phyloP scores from a whole-genome alignment of 345 rosid genomes.

The Dovyalis caffra region DNA sequence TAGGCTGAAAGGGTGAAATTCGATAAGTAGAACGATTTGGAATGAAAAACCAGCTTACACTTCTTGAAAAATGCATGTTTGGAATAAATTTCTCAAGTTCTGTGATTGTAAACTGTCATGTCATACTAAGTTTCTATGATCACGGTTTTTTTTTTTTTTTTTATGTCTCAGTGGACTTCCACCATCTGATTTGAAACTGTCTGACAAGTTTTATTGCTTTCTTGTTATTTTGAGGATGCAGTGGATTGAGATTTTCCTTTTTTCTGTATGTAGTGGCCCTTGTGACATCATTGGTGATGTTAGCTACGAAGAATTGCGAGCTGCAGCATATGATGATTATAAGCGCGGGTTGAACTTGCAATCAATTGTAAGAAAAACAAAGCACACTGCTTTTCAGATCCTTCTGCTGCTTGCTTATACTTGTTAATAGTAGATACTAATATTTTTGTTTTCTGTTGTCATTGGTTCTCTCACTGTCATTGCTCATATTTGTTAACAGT shows the following conservation, averaged over 20 bases:
- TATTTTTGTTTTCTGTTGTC: not conserved
- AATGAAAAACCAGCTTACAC: not conserved
- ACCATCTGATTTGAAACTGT: not conserved
- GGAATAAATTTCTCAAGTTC: not conserved
- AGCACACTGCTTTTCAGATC: not conserved
- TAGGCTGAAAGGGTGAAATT: not conserved
- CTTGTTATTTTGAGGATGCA: not conserved
- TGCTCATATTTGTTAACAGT: too few species aligned
- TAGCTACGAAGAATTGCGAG: constrained; percentile 80
- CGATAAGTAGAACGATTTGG: too few species aligned
- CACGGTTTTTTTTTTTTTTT: not conserved
- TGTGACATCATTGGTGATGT: constrained; percentile 75
- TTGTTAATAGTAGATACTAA: not conserved
- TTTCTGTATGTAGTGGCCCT: constrained; percentile 45
- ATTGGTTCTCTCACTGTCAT: not conserved
- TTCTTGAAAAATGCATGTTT: not conserved
- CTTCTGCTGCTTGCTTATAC: not conserved
- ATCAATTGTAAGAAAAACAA: constrained; percentile 62
- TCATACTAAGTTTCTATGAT: not conserved
- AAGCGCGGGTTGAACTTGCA: constrained; percentile 68
- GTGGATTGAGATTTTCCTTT: not conserved
- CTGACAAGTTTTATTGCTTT: not conserved
- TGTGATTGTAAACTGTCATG: too few species aligned
- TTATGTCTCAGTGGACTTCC: not conserved
- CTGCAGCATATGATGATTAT: constrained; percentile 77